phyloP scores from a whole-genome alignment of 371 early-diverging fungal species.

The Mucor plumbeus region DNA sequence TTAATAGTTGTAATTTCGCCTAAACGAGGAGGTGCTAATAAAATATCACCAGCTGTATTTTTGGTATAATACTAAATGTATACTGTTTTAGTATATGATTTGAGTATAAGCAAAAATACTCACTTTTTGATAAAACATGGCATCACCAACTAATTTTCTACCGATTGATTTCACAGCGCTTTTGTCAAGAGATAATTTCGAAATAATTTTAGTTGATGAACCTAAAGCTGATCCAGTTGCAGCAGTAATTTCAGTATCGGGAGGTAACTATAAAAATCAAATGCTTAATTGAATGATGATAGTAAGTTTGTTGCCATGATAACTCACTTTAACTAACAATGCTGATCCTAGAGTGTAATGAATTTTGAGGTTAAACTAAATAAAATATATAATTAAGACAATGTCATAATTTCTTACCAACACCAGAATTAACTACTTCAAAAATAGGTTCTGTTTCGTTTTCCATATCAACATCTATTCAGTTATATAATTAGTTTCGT shows the following conservation, averaged over 20 bases:
- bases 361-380: not conserved
- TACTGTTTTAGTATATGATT: too few relatives aligned
- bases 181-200: slow-evolving; percentile 59
- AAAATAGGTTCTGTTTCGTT: slow-evolving; percentile 64
- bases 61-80: slow-evolving; percentile 63
- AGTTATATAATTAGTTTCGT: too few relatives aligned
- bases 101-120: not conserved
- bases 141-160: slow-evolving; percentile 59
- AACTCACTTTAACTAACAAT: slow-evolving; percentile 48
- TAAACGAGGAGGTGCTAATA: slow-evolving; percentile 67
- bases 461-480: slow-evolving; percentile 44
- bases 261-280: slow-evolving; percentile 46
- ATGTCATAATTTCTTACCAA: slow-evolving; percentile 34
- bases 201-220: slow-evolving; percentile 58
- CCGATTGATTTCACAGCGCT: slow-evolving; percentile 57
- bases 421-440: slow-evolving; percentile 64
- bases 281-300: not conserved
- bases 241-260: slow-evolving; percentile 66
- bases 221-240: slow-evolving; percentile 69
- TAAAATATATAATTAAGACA: not conserved
- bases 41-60: slow-evolving; percentile 64
- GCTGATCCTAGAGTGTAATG: slow-evolving; percentile 39
- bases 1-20: slow-evolving; percentile 73
- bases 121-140: slow-evolving; percentile 69
- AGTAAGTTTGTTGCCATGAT: not conserved